phyloP scores from a whole-genome alignment of 345 rosid species.

The Ricinus communis region DNA sequence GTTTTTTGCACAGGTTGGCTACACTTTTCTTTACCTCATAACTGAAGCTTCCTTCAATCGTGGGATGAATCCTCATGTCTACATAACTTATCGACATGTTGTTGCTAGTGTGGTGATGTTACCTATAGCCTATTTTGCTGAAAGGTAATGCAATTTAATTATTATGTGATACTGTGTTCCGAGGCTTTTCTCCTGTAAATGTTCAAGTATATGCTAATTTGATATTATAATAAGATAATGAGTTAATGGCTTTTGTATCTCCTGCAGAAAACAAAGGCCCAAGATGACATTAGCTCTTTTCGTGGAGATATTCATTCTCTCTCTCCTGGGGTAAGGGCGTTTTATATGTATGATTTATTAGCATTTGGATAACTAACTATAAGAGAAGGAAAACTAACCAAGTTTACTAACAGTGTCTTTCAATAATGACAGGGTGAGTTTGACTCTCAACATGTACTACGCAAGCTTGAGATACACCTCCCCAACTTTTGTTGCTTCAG shows the following conservation, averaged over 20 bases:
- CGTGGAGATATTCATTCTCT: conserved; percentile 57
- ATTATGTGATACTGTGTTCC: too few species aligned
- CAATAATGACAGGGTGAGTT: conserved; percentile 47
- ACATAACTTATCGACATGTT: conserved; percentile 60
- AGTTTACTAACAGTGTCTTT: not conserved
- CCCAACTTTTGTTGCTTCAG: conserved; percentile 36
- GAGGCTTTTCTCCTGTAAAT: too few species aligned
- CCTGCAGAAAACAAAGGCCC: conserved; percentile 61
- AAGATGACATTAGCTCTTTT: conserved; percentile 55
- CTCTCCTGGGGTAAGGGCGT: conserved; percentile 54
- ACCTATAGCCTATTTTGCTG: conserved; percentile 61
- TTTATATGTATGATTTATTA: too few species aligned
- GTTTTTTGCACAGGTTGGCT: conserved; percentile 48
- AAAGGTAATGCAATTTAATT: conserved; percentile 34
- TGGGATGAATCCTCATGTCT: conserved; percentile 73
- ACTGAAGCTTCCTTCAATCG: conserved; percentile 69
- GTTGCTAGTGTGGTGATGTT: conserved; percentile 43
- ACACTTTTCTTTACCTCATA: conserved; percentile 53
- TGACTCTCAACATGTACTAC: conserved; percentile 34
- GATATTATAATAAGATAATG: too few species aligned
- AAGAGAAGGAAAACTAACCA: too few species aligned
- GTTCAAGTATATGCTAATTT: too few species aligned
- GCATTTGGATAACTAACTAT: too few species aligned
- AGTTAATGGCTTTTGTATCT: not conserved
- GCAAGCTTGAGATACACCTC: conserved; percentile 36